A percentile compares a stretch with the other conserved stretches of the same genome.
phyloP scores from a whole-genome alignment of 441 rosid genomes.

The Erysimum cheiri region DNA sequence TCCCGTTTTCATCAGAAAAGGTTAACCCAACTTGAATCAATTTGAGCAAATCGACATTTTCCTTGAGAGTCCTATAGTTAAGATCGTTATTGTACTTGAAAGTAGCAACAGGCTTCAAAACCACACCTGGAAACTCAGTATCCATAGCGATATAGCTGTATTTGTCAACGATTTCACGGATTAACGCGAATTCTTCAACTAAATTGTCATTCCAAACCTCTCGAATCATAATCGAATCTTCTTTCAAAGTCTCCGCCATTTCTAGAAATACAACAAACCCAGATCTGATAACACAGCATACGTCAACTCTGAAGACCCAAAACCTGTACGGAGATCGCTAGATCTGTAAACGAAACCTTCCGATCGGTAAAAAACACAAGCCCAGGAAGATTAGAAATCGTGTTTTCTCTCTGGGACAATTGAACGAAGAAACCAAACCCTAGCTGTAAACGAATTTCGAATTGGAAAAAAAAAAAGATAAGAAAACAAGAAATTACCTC shows the following conservation, averaged over 20 bases:
- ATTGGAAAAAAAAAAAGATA: background rate
- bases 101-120: slow-evolving; percentile 53
- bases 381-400: slow-evolving; percentile 45
- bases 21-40: slow-evolving; percentile 59
- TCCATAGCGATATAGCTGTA: slow-evolving; percentile 56
- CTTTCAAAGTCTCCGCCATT: slow-evolving; percentile 53
- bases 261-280: slow-evolving; percentile 44
- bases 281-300: slow-evolving; percentile 59
- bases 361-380: slow-evolving; percentile 16
- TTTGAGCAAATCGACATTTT: slow-evolving; percentile 58
- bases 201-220: slow-evolving; percentile 66
- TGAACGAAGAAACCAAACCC: slow-evolving; percentile 7
- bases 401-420: background rate
- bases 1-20: slow-evolving; percentile 54
- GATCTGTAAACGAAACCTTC: slow-evolving; percentile 37
- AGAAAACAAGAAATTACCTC: slow-evolving; percentile 51
- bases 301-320: slow-evolving; percentile 38
- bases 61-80: slow-evolving; percentile 56
- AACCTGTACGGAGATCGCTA: slow-evolving; percentile 23
- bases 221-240: slow-evolving; percentile 55
- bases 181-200: slow-evolving; percentile 56
- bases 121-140: slow-evolving; percentile 66
- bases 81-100: slow-evolving; percentile 56
- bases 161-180: slow-evolving; percentile 59
- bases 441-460: background rate